phyloP scores from a whole-genome alignment of 2,329 filamentous ascomycete species.

The Fusarium falciforme region DNA sequence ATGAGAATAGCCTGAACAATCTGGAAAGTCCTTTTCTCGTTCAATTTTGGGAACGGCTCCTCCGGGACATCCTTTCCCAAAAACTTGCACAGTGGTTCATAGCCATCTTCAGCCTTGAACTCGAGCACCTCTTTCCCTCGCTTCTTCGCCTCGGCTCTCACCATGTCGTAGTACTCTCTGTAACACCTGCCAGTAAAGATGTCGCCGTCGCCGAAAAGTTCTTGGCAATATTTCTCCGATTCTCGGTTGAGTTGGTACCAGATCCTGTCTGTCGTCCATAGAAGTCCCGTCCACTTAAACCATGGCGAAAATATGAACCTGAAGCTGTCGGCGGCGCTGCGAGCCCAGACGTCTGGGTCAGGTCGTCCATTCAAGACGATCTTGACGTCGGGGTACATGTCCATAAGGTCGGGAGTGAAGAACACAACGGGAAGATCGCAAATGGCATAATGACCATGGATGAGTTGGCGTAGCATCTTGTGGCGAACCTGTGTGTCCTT shows the following conservation, averaged over 20 bases:
- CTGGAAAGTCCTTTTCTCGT: constrained; percentile 32
- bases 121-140: constrained; percentile 42
- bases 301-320: constrained; percentile 44
- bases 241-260: constrained; percentile 42
- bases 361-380: constrained; percentile 49
- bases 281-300: constrained; percentile 42
- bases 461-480: constrained; percentile 46
- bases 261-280: constrained; percentile 45
- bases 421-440: constrained; percentile 47
- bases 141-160: constrained; percentile 45
- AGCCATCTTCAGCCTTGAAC: constrained; percentile 52
- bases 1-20: constrained; percentile 31
- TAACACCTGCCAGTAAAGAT: constrained; percentile 15
- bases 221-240: not conserved
- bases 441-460: constrained; percentile 46
- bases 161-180: constrained; percentile 32
- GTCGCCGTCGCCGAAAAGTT: not conserved
- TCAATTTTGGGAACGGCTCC: constrained; percentile 31
- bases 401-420: constrained; percentile 52
- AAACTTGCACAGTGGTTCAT: constrained; percentile 57
- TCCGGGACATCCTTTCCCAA: constrained; percentile 24
- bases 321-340: constrained; percentile 41
- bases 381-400: constrained; percentile 50
- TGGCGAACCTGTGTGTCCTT: constrained; percentile 40
- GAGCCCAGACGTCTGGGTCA: constrained; percentile 42